Percentiles rank a stretch among this genome's conserved stretches.
phyloP scores from a whole-genome alignment of 2,329 filamentous ascomycete species.

The Ceratocystis papillata region DNA sequence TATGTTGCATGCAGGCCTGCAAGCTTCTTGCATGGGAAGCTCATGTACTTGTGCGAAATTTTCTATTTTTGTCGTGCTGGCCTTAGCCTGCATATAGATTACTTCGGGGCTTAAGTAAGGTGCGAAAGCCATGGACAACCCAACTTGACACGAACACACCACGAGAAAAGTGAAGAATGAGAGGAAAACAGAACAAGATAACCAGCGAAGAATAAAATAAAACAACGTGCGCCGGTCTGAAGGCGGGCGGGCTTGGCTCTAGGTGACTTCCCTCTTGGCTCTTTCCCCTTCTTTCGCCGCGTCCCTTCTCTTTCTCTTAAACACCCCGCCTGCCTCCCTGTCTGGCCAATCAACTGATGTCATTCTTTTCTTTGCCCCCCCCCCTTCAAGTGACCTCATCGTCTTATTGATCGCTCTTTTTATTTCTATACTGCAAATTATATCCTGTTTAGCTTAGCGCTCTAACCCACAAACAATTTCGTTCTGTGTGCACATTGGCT shows the following conservation, averaged over 20 bases:
- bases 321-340: not conserved
- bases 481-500: not conserved
- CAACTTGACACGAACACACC: constrained; percentile 5
- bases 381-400: constrained; percentile 5
- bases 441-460: not conserved
- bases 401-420: not conserved
- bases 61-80: too few species aligned
- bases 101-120: not conserved
- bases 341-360: not conserved
- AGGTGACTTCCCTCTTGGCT: too few species aligned
- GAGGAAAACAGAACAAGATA: too few species aligned
- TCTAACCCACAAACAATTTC: not conserved
- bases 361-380: not conserved
- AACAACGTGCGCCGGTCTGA: too few species aligned
- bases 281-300: too few species aligned
- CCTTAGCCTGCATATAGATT: not conserved
- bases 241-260: too few species aligned
- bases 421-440: not conserved
- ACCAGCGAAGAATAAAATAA: too few species aligned
- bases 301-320: not conserved
- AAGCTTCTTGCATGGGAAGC: not conserved
- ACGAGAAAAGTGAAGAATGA: not conserved
- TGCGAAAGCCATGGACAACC: not conserved
- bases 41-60: too few species aligned
- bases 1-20: not conserved